These are phyloP conservation scores for Paracoccidioides lutzii DNA, from an alignment of 2,329 filamentous ascomycete genomes.

Conservation along the genomic window DNA sequence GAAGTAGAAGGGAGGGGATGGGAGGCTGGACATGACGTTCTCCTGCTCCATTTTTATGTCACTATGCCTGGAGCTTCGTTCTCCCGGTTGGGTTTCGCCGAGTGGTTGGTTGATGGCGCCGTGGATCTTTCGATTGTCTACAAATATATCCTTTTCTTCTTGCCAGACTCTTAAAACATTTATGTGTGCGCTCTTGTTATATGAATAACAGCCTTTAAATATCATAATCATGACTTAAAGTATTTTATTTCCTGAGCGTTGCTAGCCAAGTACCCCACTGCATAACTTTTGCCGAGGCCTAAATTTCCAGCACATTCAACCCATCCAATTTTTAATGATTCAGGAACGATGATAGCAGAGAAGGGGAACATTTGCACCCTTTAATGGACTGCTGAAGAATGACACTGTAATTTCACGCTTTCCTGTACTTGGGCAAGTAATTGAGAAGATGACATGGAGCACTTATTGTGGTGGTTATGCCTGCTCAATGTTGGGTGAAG, in stretches of 20 bases:
- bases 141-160: background rate
- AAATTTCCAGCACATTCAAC: background rate
- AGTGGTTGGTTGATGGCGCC: background rate
- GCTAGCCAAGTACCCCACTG: background rate
- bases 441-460: too few species aligned
- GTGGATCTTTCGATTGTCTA: background rate
- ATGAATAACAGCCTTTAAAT: background rate
- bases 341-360: too few species aligned
- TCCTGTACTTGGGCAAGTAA: too few species aligned
- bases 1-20: constrained; percentile 11
- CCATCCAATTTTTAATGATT: too few species aligned
- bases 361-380: too few species aligned
- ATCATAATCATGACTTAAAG: background rate
- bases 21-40: constrained; percentile 5
- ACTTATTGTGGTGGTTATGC: too few species aligned
- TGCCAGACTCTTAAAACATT: background rate
- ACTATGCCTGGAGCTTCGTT: background rate
- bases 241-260: background rate
- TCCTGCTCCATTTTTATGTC: background rate
- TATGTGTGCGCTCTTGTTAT: background rate
- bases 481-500: too few species aligned
- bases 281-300: background rate
- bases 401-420: too few species aligned
- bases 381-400: too few species aligned
- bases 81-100: background rate